These are phyloP conservation scores for Porcisia deanei DNA, from an alignment of 208 protist genomes.

Conservation along the genomic window DNA sequence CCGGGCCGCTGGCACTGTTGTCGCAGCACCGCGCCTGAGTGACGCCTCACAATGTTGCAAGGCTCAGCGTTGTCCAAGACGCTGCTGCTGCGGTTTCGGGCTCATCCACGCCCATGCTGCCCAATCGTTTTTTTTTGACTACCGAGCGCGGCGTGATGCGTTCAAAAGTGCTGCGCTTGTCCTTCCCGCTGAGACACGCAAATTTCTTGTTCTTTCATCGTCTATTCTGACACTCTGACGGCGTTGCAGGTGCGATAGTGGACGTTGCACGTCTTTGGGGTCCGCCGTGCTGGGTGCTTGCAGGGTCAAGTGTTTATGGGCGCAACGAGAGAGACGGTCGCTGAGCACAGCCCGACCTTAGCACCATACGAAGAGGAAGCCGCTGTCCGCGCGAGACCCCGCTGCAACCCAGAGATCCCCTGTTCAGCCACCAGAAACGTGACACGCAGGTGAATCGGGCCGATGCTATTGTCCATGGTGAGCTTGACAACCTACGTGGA, in stretches of 20 bases:
- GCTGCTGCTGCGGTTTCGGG: neutral
- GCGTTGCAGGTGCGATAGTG: neutral
- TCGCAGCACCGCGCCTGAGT: neutral
- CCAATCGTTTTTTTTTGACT: neutral
- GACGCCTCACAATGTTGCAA: neutral
- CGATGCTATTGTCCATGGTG: constrained; percentile 2
- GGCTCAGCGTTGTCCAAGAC: neutral
- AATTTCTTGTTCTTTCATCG: neutral
- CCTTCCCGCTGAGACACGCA: neutral
- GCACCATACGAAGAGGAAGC: neutral
- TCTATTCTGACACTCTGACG: neutral
- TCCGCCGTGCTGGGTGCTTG: neutral
- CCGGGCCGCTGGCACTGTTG: neutral
- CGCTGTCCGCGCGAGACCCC: too few relatives aligned
- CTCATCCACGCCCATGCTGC: neutral
- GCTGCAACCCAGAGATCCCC: neutral
- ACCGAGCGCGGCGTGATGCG: too few relatives aligned
- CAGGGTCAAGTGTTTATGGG: neutral
- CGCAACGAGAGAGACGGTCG: neutral
- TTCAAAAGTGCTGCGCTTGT: neutral
- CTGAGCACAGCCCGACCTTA: neutral
- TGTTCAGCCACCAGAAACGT: neutral
- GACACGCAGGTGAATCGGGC: neutral
- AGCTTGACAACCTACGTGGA: neutral
- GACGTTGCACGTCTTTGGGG: constrained; percentile 1